These are phyloP conservation scores for Trichoderma sp. DNA, from an alignment of 2,329 filamentous ascomycete genomes.

Conservation along the genomic window DNA sequence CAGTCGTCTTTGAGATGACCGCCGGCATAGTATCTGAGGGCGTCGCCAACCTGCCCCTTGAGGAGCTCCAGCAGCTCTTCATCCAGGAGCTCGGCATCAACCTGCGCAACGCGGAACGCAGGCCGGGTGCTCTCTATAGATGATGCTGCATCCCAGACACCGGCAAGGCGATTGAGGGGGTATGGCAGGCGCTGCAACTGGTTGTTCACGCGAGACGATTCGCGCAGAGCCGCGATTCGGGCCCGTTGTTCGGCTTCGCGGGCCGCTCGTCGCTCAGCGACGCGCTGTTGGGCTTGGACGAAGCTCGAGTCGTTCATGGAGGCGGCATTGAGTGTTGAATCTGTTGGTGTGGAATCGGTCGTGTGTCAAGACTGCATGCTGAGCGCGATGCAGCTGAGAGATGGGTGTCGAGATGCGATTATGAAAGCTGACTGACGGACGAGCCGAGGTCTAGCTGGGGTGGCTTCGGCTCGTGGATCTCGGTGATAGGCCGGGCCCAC, in stretches of 20 bases:
- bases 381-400: background rate
- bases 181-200: constrained; percentile 60
- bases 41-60: constrained; percentile 83
- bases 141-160: constrained; percentile 69
- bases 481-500: constrained; percentile 7
- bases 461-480: constrained; percentile 21
- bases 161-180: constrained; percentile 62
- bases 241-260: constrained; percentile 68
- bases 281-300: constrained; percentile 83
- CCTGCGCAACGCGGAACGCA: constrained; percentile 90
- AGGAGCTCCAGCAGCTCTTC: constrained; percentile 88
- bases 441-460: constrained; percentile 23
- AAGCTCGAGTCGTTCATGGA: constrained; percentile 66
- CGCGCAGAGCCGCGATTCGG: constrained; percentile 50
- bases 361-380: constrained; percentile 10
- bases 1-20: constrained; percentile 79
- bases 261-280: constrained; percentile 75
- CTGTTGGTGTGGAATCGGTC: background rate
- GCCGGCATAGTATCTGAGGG: constrained; percentile 80
- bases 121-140: constrained; percentile 79
- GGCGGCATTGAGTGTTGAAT: constrained; percentile 31
- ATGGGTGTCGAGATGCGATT: background rate
- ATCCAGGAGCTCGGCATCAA: constrained; percentile 92
- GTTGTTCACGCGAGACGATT: constrained; percentile 55
- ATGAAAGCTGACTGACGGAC: background rate